phyloP scores from a whole-genome alignment of 768 basidiomycete genomes.

The Rhizopogon roseolus region DNA sequence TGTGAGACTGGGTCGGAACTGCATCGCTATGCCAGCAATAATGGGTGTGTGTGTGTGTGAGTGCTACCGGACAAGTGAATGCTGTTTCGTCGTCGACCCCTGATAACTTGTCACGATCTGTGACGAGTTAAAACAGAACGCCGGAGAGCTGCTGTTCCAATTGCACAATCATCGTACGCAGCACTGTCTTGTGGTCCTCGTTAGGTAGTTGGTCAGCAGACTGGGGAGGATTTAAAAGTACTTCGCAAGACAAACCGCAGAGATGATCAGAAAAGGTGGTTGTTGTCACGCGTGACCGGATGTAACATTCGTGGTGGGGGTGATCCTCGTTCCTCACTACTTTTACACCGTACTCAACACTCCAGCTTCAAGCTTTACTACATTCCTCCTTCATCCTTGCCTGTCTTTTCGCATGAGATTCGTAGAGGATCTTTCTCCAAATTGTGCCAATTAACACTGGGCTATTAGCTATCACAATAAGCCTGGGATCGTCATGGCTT shows the following conservation, averaged over 20 bases:
- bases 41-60: no score
- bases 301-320: slow-evolving; percentile 3
- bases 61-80: no score
- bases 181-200: no score
- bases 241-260: not conserved
- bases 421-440: slow-evolving; percentile 7
- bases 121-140: no score
- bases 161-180: no score
- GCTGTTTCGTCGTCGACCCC: no score
- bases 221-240: no score
- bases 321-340: slow-evolving; percentile 15
- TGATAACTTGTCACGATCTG: no score
- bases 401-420: slow-evolving; percentile 14
- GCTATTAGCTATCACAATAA: slow-evolving; percentile 2
- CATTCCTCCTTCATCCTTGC: slow-evolving; percentile 1
- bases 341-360: slow-evolving; percentile 3
- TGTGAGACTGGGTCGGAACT: no score
- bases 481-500: slow-evolving; percentile 18
- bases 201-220: no score
- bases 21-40: no score
- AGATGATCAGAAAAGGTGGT: slow-evolving; percentile 12
- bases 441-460: slow-evolving; percentile 9
- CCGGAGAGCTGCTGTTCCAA: no score
- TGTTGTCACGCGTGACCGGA: slow-evolving; percentile 15
- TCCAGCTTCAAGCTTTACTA: not conserved